phyloP scores from a whole-genome alignment of 352 stramenopile genomes.

The Phytophthora pisi region DNA sequence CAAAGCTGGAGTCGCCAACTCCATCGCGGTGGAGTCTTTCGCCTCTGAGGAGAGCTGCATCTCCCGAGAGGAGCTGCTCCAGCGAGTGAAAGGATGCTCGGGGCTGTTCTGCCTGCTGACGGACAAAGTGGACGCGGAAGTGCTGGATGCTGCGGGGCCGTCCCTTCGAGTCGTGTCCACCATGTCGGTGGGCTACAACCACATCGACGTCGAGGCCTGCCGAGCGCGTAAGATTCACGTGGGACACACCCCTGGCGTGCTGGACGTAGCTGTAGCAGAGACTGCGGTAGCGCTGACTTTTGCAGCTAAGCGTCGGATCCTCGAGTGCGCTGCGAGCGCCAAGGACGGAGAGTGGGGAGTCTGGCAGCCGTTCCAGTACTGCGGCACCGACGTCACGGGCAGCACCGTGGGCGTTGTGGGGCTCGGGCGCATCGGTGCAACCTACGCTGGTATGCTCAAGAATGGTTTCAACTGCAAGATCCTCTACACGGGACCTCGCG shows the following conservation, averaged over 20 bases:
- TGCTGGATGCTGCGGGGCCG: slow-evolving; percentile 60
- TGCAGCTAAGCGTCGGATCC: slow-evolving; percentile 57
- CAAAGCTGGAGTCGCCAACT: slow-evolving; percentile 13
- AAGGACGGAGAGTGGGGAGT: slow-evolving; percentile 73
- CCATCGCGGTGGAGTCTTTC: slow-evolving; percentile 34
- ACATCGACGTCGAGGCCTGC: slow-evolving; percentile 88
- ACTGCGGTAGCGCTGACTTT: slow-evolving; percentile 77
- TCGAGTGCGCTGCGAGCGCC: slow-evolving; percentile 78
- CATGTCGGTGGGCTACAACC: slow-evolving; percentile 92
- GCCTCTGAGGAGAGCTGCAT: slow-evolving; percentile 44
- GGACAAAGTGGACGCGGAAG: slow-evolving; percentile 72
- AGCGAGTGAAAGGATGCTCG: slow-evolving; percentile 49
- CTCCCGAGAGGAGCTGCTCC: slow-evolving; percentile 51
- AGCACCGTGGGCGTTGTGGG: slow-evolving; percentile 85
- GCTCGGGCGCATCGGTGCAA: slow-evolving; percentile 87
- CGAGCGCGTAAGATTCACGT: slow-evolving; percentile 67
- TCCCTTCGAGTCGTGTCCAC: slow-evolving; percentile 77
- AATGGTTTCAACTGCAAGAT: slow-evolving; percentile 84
- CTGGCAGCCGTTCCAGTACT: slow-evolving; percentile 85
- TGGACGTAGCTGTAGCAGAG: slow-evolving; percentile 81
- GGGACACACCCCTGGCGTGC: slow-evolving; percentile 85
- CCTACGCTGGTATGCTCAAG: slow-evolving; percentile 83
- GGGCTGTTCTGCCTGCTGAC: slow-evolving; percentile 75
- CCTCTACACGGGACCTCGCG: slow-evolving; percentile 75
- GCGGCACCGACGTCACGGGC: slow-evolving; percentile 69